These are phyloP conservation scores for Podosphaera xanthii DNA, from an alignment of 2,329 filamentous ascomycete genomes.

Conservation along the genomic window DNA sequence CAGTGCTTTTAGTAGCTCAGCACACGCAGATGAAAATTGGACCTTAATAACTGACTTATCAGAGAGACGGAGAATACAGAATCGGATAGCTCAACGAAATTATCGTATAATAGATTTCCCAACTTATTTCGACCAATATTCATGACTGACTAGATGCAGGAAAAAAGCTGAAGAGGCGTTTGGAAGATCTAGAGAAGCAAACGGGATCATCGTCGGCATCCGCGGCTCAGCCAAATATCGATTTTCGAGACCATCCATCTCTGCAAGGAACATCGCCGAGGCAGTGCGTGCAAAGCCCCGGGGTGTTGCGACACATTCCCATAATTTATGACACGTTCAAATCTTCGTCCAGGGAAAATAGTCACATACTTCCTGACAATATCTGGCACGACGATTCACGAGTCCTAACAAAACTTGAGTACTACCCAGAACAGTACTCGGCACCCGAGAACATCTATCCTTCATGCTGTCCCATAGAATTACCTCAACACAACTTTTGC, in stretches of 20 bases:
- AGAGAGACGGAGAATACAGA: slow-evolving; percentile 83
- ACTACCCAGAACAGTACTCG: background rate
- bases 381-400: no score
- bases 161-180: slow-evolving; percentile 79
- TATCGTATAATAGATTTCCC: slow-evolving; percentile 38
- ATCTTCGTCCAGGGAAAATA: background rate
- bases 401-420: background rate
- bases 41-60: slow-evolving; percentile 96
- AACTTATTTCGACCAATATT: background rate
- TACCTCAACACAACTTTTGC: background rate
- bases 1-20: slow-evolving; percentile 84
- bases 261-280: slow-evolving; percentile 9
- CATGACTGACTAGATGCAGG: slow-evolving; percentile 23
- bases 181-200: slow-evolving; percentile 64
- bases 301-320: slow-evolving; percentile 18
- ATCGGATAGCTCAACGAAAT: slow-evolving; percentile 91
- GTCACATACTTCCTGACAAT: background rate
- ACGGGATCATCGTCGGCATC: slow-evolving; percentile 39
- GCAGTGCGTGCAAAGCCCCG: slow-evolving; percentile 12
- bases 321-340: background rate
- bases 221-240: slow-evolving; percentile 27
- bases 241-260: slow-evolving; percentile 19
- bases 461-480: slow-evolving; percentile 34
- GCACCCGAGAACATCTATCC: slow-evolving; percentile 37
- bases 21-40: slow-evolving; percentile 95